Base-by-base conservation (phyloP, 192 early-diverging fungal species). In the Chytriomyces confervae region DNA sequence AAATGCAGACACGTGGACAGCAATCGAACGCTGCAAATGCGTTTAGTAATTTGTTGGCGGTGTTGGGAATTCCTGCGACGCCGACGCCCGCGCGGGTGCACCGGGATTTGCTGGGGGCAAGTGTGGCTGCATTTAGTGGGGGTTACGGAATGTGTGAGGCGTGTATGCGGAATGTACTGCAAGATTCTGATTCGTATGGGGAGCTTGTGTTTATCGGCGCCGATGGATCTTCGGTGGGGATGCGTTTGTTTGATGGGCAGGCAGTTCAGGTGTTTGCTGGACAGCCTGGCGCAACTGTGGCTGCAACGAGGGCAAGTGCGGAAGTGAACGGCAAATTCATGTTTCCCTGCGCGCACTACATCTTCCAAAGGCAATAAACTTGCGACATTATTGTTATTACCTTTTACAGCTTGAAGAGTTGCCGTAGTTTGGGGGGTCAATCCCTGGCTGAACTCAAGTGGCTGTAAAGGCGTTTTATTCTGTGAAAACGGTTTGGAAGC, bases 201-300 rank as follows among this genome's bases (percentile, higher is more conserved):
- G 62, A 72, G 29, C 29, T 79, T 11, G 77, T 79, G 48, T 79
- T 79, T 65, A 24, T 69, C 5, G 77, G 71, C 6, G 62, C 18
- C 60, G 62, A 36, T 29, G 77, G 77, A 9, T 43, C 27, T 1
- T n/a, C 63, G 7, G 68, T 71, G 63, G 50, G 62, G 20, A 46
- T 47, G 29, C 7, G 16, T 68, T 9, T 8, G 29, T 16, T 13
- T 13, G 66, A 46, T 16, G 20, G 20, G 44, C 18, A 16, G 23
- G 45, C 18, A 18, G 66, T 46, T 13, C 43, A 44, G 66, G n/a
- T 16, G 45, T 29, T 20, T 11, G 4, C 8, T 16, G n/a, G 8
- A 11, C 11, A 16, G 8, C 16, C 27, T 5, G 23, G 9, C 1
- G 23, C 20, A 7, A 27, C 8, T 16, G 66, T 16, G 29, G 13